Base-by-base conservation (phyloP, 1,284 basidiomycete genomes). In the Leccinum subspadiceum region DNA sequence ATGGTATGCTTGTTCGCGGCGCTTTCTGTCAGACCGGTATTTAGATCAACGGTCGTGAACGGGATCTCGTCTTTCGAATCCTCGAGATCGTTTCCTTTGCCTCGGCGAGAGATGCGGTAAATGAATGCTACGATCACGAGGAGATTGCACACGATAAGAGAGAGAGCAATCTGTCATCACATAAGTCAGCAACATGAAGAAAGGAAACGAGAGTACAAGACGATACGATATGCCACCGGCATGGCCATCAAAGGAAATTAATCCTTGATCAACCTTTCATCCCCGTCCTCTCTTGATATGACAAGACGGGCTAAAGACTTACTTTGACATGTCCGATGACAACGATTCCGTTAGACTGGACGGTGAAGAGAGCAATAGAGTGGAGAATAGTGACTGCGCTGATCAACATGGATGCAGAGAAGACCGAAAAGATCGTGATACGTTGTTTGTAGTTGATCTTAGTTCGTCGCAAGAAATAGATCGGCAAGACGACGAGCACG, bases 61-160 rank as follows among this genome's bases (percentile, higher is more conserved):
- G 52, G 24, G 6, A 57, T 3, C n/a, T 2, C 2, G 2, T 57
- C 59, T 4, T 53, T 53, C 2, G 15, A 5, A 10, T 24, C 39
- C 1, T 69, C 64, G 5, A 64, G 58, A 56, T 66, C 56, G 5
- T 24, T 31, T 0, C 9, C 29, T 20, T 33, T 41, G 17, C 58
- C 57, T 33, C 62, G 60, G 3, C 13, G 35, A 52, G 26, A 66
- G 4, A 66, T 10, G 20, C 63, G 67, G 52, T 70, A 62, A 6
- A 62, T 7, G 5, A 63, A 70, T 2, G 69, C 57, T 15, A 73
- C 63, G 44, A 73, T 63, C 48, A 75, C 70, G 55, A 75, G 63
- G 4, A 73, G 57, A 29, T 72, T 72, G 62, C 68, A 73, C 2
- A 73, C 62, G 52, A 71, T 56, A 22, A 71, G 54, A 8, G 68